Base-by-base conservation (phyloP, 495 filamentous ascomycete genomes). In the Neurospora sp. region DNA sequence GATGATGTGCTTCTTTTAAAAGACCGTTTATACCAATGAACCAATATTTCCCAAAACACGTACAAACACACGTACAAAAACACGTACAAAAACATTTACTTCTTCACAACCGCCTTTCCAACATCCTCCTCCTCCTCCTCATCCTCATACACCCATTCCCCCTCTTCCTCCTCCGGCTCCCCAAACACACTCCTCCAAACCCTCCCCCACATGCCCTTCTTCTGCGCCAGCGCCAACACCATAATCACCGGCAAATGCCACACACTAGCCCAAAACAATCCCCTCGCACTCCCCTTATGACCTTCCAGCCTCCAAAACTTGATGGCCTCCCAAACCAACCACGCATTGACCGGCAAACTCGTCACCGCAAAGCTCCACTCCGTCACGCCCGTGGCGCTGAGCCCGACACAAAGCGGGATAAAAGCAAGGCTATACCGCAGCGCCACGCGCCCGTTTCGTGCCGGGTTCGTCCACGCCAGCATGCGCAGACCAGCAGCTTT, bases 191-290 rank as follows among this genome's bases (percentile, higher is more conserved):
- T 87, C 71, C 87, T 84, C 92, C 91, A 97, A 27, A 97, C 87
- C 42, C 94, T 87, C 75, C 91, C 88, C 94, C 93, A 97, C 76
- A 98, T 85, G 0, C 94, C 96, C 83, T 94, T 97, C 88, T 99
- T 99, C 79, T 96, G 94, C 68, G 90, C 89, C 79, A 98, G 92
- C 45, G 94, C 96, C 72, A 98, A 83, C 72, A 97, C 92, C 85
- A 99, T 89, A 31, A 98, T 87, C 61, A 93, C 92, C 0, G 96
- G 96, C 44, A 99, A 77, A 83, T 98, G 94, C 96, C 96, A 99
- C 35, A 99, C 94, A 81, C 93, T 96, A 0, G 96, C 93, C 96
- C 96, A 99, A 82, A 99, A 99, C 72, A 99, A 78, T 6, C 90
- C 91, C 61, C 93, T 89, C 8, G 96, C 96, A 53, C 85, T 91